Percentiles rank a stretch among this genome's conserved stretches.
Conservation (phyloP, 1,284 basidiomycete species). For the Ganoderma sinense region DNA sequence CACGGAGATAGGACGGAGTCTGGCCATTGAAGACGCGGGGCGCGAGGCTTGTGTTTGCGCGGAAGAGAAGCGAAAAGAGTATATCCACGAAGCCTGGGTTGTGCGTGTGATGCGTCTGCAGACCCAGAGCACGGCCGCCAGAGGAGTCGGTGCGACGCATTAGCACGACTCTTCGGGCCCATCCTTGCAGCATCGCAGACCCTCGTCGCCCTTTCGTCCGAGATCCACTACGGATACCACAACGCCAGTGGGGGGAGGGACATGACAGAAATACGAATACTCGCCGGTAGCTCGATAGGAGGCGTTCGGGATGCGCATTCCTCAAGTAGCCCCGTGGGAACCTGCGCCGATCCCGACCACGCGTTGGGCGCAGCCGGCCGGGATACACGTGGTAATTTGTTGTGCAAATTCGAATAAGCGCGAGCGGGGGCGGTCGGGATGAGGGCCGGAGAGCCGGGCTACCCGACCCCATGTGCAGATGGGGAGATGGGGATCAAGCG, state of each 20-base stretch:
- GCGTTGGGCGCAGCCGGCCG: not conserved
- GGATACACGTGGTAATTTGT: not conserved
- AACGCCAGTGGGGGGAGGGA: not conserved
- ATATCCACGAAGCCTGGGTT: no score
- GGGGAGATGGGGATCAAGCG: slow-evolving; percentile 5
- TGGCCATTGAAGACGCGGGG: not conserved
- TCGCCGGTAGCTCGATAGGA: not conserved
- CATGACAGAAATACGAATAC: not conserved
- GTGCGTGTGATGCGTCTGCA: no score
- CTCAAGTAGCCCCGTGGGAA: not conserved
- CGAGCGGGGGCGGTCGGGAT: not conserved
- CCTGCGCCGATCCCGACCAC: not conserved
- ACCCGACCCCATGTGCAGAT: not conserved
- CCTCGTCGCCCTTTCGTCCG: no score
- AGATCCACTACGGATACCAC: not conserved
- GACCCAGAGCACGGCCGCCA: no score
- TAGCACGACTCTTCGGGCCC: no score
- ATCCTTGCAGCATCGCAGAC: no score
- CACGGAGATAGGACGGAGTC: not conserved
- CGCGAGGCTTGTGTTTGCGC: not conserved
- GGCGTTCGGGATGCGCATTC: not conserved
- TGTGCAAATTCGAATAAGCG: not conserved
- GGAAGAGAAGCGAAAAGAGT: not conserved
- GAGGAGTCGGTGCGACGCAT: no score
- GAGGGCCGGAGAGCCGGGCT: not conserved